These are phyloP conservation scores for Elaeis oleifera DNA, from an alignment of 202 grass and related monocot species.

Conservation along the genomic window DNA sequence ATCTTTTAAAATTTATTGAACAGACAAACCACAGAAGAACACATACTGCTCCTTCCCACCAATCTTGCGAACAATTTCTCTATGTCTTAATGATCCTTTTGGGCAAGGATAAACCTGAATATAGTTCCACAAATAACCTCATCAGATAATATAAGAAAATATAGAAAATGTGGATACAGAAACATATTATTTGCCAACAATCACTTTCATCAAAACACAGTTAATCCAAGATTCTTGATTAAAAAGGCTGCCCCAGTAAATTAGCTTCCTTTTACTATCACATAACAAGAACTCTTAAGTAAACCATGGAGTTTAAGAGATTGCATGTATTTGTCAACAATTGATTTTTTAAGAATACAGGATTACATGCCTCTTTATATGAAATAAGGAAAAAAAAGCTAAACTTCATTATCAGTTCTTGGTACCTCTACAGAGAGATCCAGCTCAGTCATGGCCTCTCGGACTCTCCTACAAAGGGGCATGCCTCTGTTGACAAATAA, in stretches of 20 bases:
- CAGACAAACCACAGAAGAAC: slow-evolving; percentile 16
- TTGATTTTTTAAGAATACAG: neutral
- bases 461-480: slow-evolving; percentile 87
- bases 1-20: neutral
- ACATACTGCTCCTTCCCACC: slow-evolving; percentile 91
- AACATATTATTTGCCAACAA: too few species aligned
- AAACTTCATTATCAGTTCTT: neutral
- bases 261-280: too few species aligned
- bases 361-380: neutral
- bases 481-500: slow-evolving; percentile 64
- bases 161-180: too few species aligned
- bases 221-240: too few species aligned
- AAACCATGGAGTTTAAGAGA: neutral
- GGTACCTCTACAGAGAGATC: slow-evolving; percentile 69
- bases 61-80: slow-evolving; percentile 62
- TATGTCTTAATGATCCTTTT: slow-evolving; percentile 82
- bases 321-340: too few species aligned
- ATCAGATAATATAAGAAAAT: slow-evolving; percentile 1
- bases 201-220: too few species aligned
- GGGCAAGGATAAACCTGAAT: slow-evolving; percentile 90
- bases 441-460: slow-evolving; percentile 94
- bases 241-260: too few species aligned
- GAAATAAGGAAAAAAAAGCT: neutral
- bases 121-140: slow-evolving; percentile 4
- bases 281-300: slow-evolving; percentile 1